Percentiles rank a stretch among this genome's conserved stretches.
Evolutionary conservation across 495 filamentous ascomycete genomes (phyloP).

Genomic region (Trichoderma virens): DNA sequence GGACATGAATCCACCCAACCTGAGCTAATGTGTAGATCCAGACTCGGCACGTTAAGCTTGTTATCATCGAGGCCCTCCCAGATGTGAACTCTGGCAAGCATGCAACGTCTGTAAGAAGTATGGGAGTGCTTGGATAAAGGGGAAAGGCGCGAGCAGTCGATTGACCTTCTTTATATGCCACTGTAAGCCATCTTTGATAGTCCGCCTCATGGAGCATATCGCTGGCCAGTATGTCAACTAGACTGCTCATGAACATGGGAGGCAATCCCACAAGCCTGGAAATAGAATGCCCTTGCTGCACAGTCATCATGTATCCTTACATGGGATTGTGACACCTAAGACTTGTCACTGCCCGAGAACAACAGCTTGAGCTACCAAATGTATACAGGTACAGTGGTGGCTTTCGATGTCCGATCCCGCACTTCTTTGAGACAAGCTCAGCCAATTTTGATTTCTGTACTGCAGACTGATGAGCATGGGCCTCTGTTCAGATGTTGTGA

Average conservation of each 20-base stretch:
- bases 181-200: too few species aligned
- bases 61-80: too few species aligned
- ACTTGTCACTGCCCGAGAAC: not conserved
- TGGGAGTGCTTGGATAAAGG: too few species aligned
- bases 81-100: too few species aligned
- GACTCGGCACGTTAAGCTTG: not conserved
- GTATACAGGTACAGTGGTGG: not conserved
- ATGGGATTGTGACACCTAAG: not conserved
- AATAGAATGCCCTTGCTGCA: not conserved
- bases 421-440: constrained; percentile 1
- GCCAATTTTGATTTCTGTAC: too few species aligned
- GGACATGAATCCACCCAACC: not conserved
- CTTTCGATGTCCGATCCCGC: not conserved
- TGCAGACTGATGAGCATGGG: not conserved
- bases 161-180: too few species aligned
- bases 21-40: not conserved
- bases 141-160: too few species aligned
- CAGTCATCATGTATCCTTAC: not conserved
- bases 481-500: not conserved
- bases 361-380: not conserved
- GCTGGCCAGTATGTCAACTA: not conserved
- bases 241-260: not conserved
- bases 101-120: too few species aligned
- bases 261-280: not conserved
- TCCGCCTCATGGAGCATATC: not conserved